Evolutionary conservation across 805 yeast genomes (phyloP), one percentile per base, ranked within the genome.

Genomic region (Candida caryicola): DNA sequence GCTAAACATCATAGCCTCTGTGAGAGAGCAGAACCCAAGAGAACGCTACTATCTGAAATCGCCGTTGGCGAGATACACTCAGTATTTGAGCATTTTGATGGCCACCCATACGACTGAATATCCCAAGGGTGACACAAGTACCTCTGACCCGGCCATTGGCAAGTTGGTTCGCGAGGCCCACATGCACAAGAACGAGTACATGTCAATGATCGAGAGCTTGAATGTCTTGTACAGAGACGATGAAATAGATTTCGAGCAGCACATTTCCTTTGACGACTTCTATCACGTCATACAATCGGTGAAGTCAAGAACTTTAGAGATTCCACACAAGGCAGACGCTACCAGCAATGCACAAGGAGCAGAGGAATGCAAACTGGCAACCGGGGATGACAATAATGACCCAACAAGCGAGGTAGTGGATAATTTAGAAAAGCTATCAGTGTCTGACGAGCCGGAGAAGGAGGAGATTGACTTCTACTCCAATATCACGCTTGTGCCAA

Each of bases 301-400:
- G 0, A 60, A 71, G 25, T 80, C 87, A 0, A 63, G 91, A 39
- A 73, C 76, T 1, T 61, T 82, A 33, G 89, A 82, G 51, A 81
- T 83, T 2, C 90, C 91, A 0, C 62, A 66, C 50, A 49, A 42
- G 2, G 49, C 46, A 3, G 27, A 21, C 10, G 7, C 6, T 8
- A 10, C 5, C 14, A 31, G 31, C 2, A 17, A 31, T 17, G 25
- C 7, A 7, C n/a, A n/a, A n/a, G 50, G 41, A 2, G 49, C 46
- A 3, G 50, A 43, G 1, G 44, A 37, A n/a, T 33, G 27, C 17
- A 36, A 23, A n/a, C 17, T 18, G 19, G 27, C 15, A 21, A 8
- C 15, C 9, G 17, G 10, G n/a, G 34, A 36, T 2, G 14, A 31
- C 8, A 12, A 19, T 7, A 31, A 6, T 6, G 14, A 31, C 14